Conservation (phyloP, 352 stramenopile genomes). For the Globisporangium middletonii region DNA sequence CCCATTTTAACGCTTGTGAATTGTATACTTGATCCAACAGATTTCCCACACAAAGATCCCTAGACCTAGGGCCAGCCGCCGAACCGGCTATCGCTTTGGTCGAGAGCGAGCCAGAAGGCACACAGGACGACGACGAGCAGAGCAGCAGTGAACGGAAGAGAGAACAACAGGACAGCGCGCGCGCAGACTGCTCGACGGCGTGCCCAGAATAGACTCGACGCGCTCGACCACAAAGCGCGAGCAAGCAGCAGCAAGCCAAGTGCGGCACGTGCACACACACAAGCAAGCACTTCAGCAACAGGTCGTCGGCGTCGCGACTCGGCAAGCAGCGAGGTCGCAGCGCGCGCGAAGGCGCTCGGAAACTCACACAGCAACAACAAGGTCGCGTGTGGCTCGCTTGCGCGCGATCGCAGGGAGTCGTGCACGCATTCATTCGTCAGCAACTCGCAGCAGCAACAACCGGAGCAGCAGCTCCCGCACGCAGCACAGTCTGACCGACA, state of each 20-base stretch:
- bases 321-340: neutral
- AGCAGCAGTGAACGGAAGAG: neutral
- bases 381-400: neutral
- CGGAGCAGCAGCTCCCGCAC: neutral
- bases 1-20: too few species aligned
- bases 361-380: neutral
- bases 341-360: neutral
- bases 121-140: too few species aligned
- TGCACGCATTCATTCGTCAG: neutral
- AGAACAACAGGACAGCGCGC: neutral
- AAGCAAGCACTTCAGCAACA: neutral
- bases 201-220: slow-evolving; percentile 1
- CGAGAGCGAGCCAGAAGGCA: neutral
- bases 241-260: neutral
- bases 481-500: neutral
- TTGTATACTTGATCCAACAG: too few species aligned
- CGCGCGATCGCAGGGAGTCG: neutral
- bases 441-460: neutral
- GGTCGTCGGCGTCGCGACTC: too few species aligned
- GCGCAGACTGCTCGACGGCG: neutral
- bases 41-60: too few species aligned
- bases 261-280: neutral
- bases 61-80: too few species aligned
- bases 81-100: too few species aligned
- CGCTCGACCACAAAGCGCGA: neutral